phyloP scores from a whole-genome alignment of 257 asterid species.

The Gentiana macrophylla region DNA sequence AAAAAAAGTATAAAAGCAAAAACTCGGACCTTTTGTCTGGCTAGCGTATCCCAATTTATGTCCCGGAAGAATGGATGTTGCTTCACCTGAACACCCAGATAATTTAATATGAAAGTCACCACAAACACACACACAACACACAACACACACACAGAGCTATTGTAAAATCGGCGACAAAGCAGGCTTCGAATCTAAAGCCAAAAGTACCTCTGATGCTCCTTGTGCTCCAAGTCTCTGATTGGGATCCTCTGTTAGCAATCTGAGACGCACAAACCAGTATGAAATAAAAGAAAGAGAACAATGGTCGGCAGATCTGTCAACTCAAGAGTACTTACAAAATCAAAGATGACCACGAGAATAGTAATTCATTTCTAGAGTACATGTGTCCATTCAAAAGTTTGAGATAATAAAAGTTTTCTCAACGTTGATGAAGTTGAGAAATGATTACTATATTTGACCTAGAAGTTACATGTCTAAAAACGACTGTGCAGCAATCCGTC shows the following conservation, averaged over 20 bases:
- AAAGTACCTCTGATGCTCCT: conserved; percentile 83
- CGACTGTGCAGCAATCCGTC: too few relatives aligned
- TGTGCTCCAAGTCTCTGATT: conserved; percentile 88
- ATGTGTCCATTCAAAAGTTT: too few relatives aligned
- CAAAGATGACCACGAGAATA: too few relatives aligned
- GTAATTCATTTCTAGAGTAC: too few relatives aligned
- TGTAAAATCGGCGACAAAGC: neutral
- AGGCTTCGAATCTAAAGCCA: neutral
- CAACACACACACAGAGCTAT: neutral
- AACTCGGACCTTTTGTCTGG: conserved; percentile 76
- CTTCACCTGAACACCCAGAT: conserved; percentile 58
- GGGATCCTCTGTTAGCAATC: conserved; percentile 95
- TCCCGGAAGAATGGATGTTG: conserved; percentile 85
- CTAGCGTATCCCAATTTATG: conserved; percentile 98
- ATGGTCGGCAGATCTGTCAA: too few relatives aligned
- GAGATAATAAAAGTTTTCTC: too few relatives aligned
- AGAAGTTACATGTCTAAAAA: too few relatives aligned
- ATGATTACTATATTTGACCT: too few relatives aligned
- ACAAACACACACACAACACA: neutral
- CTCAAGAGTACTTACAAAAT: too few relatives aligned
- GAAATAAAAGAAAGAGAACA: too few relatives aligned
- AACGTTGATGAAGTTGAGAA: too few relatives aligned
- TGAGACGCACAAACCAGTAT: conserved; percentile 11
- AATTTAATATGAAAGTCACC: neutral
- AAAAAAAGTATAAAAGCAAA: too few relatives aligned